Evolutionary conservation across 345 rosid species (phyloP), one percentile per base, ranked within the genome.

Genomic region (Euphorbia tirucalli): DNA sequence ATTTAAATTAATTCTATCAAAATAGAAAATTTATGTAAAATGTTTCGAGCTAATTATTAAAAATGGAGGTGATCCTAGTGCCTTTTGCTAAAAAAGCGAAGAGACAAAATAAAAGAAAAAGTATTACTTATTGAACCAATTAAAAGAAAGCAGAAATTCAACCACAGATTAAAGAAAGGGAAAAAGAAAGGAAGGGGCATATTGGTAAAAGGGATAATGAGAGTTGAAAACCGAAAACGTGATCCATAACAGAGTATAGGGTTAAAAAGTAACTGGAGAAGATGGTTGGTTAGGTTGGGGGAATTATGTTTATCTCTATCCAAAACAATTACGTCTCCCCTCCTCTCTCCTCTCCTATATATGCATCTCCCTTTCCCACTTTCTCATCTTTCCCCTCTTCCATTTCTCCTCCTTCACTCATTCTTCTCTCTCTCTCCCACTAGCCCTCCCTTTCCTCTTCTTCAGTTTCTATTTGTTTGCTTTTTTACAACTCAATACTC

Each of bases 251-350:
- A 11, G 3, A 49, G 35, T 69, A 73, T 56, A 43, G 65, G 66
- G 81, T 83, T 83, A 77, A 78, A 55, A 66, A 5, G 25, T 65
- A 76, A 83, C 84, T 18, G 69, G 61, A 74, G 74, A 75, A 54
- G 71, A 55, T n/a, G 0, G 32, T 35, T 3, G 63, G 18, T 1
- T 16, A 3, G 21, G 49, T 21, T 19, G 19, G 52, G n/a, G 21
- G 3, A 25, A 10, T 11, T 9, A 8, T 46, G 52, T 15, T 13
- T 24, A 72, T 65, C 57, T 41, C 43, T 37, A 43, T 65, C 70
- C 63, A 73, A 62, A 0, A 11, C 25, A 4, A 10, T 21, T 52
- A 13, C 68, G 61, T 49, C 68, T 48, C 50, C 4, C 31, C 5
- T 35, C 49, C 15, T 44, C 11, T 44, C 49, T 44, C 49, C 14